Evolutionary conservation across 2,329 filamentous ascomycete species (phyloP), one percentile per base, ranked within the genome.

Genomic region (Diaporthe velutina): DNA sequence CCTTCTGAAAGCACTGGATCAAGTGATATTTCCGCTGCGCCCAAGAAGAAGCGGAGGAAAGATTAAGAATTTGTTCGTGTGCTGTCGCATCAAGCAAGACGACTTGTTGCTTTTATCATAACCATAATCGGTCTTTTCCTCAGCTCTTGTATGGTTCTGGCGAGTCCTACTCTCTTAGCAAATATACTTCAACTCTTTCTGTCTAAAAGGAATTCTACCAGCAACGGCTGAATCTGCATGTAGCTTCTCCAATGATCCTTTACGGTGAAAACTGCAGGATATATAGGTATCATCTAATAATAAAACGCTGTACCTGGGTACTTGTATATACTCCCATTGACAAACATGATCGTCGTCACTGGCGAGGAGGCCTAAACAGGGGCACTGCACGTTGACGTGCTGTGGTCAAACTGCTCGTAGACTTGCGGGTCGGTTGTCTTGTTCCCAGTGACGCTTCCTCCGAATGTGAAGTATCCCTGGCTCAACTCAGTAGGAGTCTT

Each of bases 371-470:
- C 48, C 13, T 68, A 68, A n/a, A 22, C n/a, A 10, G 48, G 64
- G 19, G 54, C 28, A n/a, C 28, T 33, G 12, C 64, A 68, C 4
- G 45, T 54, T 1, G 33, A 68, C 15, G 15, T 19, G 71, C 13
- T 10, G 35, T 73, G 71, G 40, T 73, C 38, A 35, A 73, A 73
- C 25, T 73, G 58, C 22, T 73, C 50, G 50, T 73, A 67, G 4
- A 73, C 71, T 13, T 73, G 71, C 13, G 71, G 71, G 33, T 30
- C n/a, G 10, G 4, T 12, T 8, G 48, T 68, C 4, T 13, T 77
- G 64, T 84, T 88, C 2, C 87, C 87, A 60, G 86, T 87, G 0
- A 85, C 87, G 40, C 79, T 83, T 0, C 87, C 86, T 0, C 86
- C 87, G 72, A 83, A 88, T 0, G 80, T 77, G 4, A 88, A 74